These are phyloP conservation scores for Ettlia oleoabundans DNA, from an alignment of 139 green algal genomes.

Conservation along the genomic window DNA sequence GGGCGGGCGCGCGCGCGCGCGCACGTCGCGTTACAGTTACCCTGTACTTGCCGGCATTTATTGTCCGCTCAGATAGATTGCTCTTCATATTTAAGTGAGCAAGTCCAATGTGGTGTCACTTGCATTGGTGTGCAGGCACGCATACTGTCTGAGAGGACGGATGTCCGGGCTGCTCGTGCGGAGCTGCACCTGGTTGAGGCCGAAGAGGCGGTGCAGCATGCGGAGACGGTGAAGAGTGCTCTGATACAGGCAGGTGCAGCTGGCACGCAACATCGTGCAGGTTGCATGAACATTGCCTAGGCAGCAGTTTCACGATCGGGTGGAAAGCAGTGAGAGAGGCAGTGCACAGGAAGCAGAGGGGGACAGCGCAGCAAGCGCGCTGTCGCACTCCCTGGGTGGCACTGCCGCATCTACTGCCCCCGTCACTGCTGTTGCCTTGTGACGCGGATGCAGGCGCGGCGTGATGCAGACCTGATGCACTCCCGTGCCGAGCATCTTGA, in stretches of 20 bases:
- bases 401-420: too few relatives aligned
- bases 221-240: not conserved
- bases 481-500: not conserved
- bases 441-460: not conserved
- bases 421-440: too few relatives aligned
- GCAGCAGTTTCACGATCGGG: not conserved
- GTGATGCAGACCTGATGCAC: not conserved
- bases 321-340: not conserved
- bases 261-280: not conserved
- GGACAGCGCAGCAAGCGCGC: too few relatives aligned
- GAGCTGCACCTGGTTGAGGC: conserved; percentile 7
- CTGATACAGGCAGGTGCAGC: conserved; percentile 10
- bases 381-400: too few relatives aligned
- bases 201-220: conserved; percentile 9
- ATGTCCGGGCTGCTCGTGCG: not conserved
- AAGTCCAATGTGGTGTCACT: not conserved
- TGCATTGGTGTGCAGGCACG: not conserved
- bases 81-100: too few relatives aligned
- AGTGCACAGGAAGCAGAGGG: too few relatives aligned
- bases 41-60: too few relatives aligned
- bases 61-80: too few relatives aligned
- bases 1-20: too few relatives aligned
- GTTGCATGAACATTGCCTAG: not conserved
- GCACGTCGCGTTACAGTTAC: too few relatives aligned
- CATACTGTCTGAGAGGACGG: not conserved